Conservation (phyloP, 2,329 filamentous ascomycete species). For the Fusarium siculi region DNA sequence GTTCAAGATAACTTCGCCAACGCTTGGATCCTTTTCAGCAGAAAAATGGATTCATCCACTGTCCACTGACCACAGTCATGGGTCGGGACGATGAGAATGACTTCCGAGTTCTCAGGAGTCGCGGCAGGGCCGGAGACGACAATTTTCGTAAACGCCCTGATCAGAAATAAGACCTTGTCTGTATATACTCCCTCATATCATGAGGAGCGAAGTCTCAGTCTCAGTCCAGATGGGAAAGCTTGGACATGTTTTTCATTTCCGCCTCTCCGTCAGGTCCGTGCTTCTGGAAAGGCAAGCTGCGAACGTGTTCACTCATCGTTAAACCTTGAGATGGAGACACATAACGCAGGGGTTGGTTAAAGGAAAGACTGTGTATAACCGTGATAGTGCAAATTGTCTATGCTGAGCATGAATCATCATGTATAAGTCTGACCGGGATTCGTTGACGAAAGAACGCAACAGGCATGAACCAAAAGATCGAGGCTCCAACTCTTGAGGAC, state of each 20-base stretch:
- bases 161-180: constrained; percentile 26
- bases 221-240: constrained; percentile 25
- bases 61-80: not conserved
- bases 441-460: not conserved
- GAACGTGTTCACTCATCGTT: constrained; percentile 37
- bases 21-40: constrained; percentile 9
- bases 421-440: not conserved
- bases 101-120: constrained; percentile 3
- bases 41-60: not conserved
- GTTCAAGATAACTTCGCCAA: constrained; percentile 4
- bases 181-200: constrained; percentile 8
- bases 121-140: not conserved
- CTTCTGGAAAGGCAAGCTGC: constrained; percentile 26
- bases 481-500: not conserved
- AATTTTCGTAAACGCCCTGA: not conserved
- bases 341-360: constrained; percentile 11
- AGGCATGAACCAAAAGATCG: not conserved
- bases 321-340: constrained; percentile 24
- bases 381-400: not conserved
- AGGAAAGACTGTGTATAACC: constrained; percentile 3
- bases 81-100: constrained; percentile 2
- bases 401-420: constrained; percentile 10
- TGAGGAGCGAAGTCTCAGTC: constrained; percentile 23
- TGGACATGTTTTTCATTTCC: constrained; percentile 42
- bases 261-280: constrained; percentile 33